Evolutionary conservation across 2,329 filamentous ascomycete species (phyloP).

Genomic region (Hymenoscyphus fructigenus): DNA sequence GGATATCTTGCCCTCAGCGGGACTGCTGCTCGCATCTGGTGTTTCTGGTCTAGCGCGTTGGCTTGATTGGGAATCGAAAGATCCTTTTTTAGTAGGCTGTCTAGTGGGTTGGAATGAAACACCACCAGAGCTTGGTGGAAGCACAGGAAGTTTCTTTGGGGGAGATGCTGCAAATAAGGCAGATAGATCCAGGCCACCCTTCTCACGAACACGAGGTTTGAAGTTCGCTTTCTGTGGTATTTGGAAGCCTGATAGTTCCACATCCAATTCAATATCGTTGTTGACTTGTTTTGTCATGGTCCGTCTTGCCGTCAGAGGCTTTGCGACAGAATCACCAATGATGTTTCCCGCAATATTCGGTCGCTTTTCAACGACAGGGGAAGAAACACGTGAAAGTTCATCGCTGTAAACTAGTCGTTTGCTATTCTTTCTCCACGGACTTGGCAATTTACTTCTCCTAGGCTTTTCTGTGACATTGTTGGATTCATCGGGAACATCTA

Average conservation of each 20-base stretch:
- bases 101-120: constrained; percentile 8
- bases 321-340: background rate
- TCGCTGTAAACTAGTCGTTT: constrained; percentile 35
- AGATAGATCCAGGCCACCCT: constrained; percentile 28
- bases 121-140: constrained; percentile 18
- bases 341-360: constrained; percentile 13
- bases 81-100: background rate
- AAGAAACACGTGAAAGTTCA: constrained; percentile 29
- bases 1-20: constrained; percentile 6
- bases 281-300: constrained; percentile 2
- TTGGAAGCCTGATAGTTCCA: constrained; percentile 29
- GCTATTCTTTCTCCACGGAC: constrained; percentile 36
- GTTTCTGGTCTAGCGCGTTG: background rate
- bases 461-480: constrained; percentile 27
- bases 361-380: constrained; percentile 15
- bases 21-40: background rate
- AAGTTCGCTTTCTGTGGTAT: constrained; percentile 37
- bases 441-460: constrained; percentile 34
- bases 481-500: background rate
- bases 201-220: constrained; percentile 29
- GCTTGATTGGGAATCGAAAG: background rate
- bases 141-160: constrained; percentile 26
- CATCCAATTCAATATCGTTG: constrained; percentile 16
- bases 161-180: constrained; percentile 32
- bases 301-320: constrained; percentile 22